Percentiles rank a stretch among this genome's conserved stretches.
phyloP scores from a whole-genome alignment of 306 rosid genomes.

The Casuarina glauca region DNA sequence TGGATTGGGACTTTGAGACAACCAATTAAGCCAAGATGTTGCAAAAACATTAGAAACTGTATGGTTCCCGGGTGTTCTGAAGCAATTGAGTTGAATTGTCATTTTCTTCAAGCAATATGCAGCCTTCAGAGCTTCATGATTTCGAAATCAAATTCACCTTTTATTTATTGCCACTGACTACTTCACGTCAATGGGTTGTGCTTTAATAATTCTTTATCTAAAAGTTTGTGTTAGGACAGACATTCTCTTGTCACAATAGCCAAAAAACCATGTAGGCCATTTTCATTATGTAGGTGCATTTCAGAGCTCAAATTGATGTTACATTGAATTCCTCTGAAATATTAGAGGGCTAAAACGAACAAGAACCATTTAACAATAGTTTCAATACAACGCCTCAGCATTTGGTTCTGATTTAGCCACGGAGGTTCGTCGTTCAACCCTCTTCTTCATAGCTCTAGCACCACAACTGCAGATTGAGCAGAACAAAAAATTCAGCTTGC shows the following conservation, averaged over 20 bases:
- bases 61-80: no score
- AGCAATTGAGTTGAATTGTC: no score
- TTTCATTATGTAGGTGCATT: conserved; percentile 17
- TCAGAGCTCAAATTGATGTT: conserved; percentile 20
- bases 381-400: conserved; percentile 28
- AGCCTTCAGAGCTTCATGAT: no score
- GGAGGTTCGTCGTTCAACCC: conserved; percentile 17
- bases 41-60: no score
- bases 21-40: no score
- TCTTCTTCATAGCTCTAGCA: conserved; percentile 74
- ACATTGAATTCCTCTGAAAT: conserved; percentile 28
- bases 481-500: conserved; percentile 25
- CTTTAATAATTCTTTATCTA: neutral
- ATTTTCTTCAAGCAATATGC: no score
- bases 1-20: no score
- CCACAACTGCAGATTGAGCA: conserved; percentile 68
- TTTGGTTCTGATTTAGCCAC: conserved; percentile 25
- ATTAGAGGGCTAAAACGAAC: conserved; percentile 12
- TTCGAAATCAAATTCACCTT: no score
- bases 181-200: no score
- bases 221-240: neutral
- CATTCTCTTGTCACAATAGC: neutral
- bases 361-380: conserved; percentile 25
- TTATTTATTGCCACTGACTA: no score
- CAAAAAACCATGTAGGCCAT: conserved; percentile 5